Percentiles rank a stretch among this genome's conserved stretches.
Conservation (phyloP, 2,329 filamentous ascomycete species). For the Tolypocladium guangdongense region DNA sequence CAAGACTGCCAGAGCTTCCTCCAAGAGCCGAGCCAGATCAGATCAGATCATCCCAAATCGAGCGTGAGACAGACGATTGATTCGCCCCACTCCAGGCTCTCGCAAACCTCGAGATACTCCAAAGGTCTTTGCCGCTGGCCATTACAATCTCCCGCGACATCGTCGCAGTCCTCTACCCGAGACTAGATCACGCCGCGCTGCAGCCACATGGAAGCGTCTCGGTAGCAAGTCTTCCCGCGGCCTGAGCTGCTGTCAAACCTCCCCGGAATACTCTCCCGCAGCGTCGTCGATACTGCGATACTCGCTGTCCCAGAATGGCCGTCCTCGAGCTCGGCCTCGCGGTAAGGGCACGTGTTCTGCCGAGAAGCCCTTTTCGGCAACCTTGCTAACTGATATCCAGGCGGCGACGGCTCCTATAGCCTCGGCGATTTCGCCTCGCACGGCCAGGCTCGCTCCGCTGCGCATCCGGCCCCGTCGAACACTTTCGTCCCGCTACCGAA, state of each 20-base stretch:
- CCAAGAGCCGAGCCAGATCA: not conserved
- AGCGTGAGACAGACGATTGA: not conserved
- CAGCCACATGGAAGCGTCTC: not conserved
- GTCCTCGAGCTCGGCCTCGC: slow-evolving; percentile 4
- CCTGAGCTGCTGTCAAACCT: not conserved
- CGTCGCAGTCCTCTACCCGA: not conserved
- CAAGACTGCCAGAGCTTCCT: not conserved
- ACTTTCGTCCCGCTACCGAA: slow-evolving; percentile 2
- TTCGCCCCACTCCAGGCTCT: not conserved
- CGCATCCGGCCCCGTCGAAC: slow-evolving; percentile 3
- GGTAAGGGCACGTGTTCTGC: not conserved
- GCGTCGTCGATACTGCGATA: not conserved
- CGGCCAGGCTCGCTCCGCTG: slow-evolving; percentile 5
- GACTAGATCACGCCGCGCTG: not conserved
- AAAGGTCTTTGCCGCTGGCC: not conserved
- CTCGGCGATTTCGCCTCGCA: slow-evolving; percentile 11
- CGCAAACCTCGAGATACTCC: not conserved
- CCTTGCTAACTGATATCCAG: not conserved
- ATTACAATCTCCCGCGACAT: not conserved
- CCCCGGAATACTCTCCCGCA: not conserved
- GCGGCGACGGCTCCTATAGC: slow-evolving; percentile 7
- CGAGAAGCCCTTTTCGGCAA: not conserved
- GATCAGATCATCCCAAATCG: not conserved
- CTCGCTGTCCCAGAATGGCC: slow-evolving; percentile 1
- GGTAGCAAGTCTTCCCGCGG: not conserved